Conservation (phyloP, 176 grass and related monocot species). For the Carex myosuroides region DNA sequence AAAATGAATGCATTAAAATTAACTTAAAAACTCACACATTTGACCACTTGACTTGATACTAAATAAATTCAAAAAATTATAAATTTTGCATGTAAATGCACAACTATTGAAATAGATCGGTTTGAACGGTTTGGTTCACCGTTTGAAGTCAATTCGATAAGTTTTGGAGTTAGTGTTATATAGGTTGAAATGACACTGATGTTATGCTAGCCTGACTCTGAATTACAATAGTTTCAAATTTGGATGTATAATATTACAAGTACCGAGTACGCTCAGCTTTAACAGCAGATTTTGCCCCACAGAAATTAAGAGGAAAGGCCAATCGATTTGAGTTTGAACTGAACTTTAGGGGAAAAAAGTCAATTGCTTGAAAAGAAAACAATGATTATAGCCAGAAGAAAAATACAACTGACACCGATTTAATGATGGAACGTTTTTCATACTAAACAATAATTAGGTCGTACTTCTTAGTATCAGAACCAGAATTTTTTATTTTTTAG, state of each 20-base stretch:
- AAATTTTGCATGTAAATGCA: no score
- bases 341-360: not conserved
- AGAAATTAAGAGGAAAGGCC: slow-evolving; percentile 11
- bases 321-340: not conserved
- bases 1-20: no score
- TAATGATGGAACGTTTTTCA: slow-evolving; percentile 2
- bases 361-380: slow-evolving; percentile 1
- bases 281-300: not conserved
- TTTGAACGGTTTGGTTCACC: no score
- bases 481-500: no score
- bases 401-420: not conserved
- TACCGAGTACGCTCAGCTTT: not conserved
- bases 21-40: no score
- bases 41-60: no score
- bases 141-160: no score
- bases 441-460: slow-evolving; percentile 15
- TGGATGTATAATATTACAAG: not conserved
- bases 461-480: not conserved
- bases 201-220: no score
- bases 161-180: no score
- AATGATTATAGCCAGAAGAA: slow-evolving; percentile 18
- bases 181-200: no score
- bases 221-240: not conserved
- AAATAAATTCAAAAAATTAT: no score
- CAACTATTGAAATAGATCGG: no score